phyloP scores from a whole-genome alignment of 2,329 filamentous ascomycete species.

The Pseudocercospora fuligena region DNA sequence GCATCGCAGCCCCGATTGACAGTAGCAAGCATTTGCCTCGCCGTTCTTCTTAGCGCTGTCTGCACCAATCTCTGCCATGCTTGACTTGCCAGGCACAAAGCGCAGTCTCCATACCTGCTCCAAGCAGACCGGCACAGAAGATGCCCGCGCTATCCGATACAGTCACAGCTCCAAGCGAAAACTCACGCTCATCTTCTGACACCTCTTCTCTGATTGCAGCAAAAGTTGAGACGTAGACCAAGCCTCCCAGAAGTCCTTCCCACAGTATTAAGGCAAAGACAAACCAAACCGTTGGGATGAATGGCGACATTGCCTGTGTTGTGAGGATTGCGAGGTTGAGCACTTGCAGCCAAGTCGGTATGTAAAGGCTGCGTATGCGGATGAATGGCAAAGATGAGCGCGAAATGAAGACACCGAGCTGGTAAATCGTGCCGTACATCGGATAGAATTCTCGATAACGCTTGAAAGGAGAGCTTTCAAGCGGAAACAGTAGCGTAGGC shows the following conservation, averaged over 20 bases:
- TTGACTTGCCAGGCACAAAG: conserved; percentile 83
- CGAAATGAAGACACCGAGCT: conserved; percentile 92
- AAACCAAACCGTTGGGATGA: conserved; percentile 84
- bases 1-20: not conserved
- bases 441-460: conserved; percentile 90
- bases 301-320: conserved; percentile 73
- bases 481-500: conserved; percentile 85
- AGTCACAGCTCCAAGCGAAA: conserved; percentile 85
- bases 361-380: conserved; percentile 78
- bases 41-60: conserved; percentile 32
- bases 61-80: conserved; percentile 70
- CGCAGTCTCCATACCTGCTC: conserved; percentile 79
- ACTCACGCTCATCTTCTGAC: conserved; percentile 78
- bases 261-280: conserved; percentile 86
- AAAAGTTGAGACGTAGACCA: conserved; percentile 96
- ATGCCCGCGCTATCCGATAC: conserved; percentile 93
- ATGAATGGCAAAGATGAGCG: conserved; percentile 88
- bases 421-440: conserved; percentile 92
- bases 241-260: conserved; percentile 88
- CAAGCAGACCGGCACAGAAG: conserved; percentile 81
- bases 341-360: conserved; percentile 81
- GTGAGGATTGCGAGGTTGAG: conserved; percentile 75
- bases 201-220: conserved; percentile 89
- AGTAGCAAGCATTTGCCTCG: not conserved
- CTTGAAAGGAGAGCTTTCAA: conserved; percentile 74